These are phyloP conservation scores for Colletotrichum musicola DNA, from an alignment of 2,329 filamentous ascomycete species.

Conservation along the genomic window DNA sequence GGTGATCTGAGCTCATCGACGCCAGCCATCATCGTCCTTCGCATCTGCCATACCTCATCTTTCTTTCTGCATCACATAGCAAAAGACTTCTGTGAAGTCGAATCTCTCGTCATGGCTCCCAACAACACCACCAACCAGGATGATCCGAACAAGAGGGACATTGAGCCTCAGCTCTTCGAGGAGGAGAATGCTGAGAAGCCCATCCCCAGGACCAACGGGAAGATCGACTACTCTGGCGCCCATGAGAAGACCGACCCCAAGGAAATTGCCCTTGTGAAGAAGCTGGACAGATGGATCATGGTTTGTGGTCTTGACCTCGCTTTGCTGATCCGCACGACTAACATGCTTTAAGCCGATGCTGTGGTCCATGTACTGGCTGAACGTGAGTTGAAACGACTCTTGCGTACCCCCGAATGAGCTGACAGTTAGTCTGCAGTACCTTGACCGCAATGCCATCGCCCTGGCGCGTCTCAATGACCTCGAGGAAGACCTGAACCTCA, in stretches of 20 bases:
- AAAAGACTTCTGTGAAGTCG: conserved; percentile 11
- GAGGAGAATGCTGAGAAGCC: conserved; percentile 39
- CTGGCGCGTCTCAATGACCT: conserved; percentile 42
- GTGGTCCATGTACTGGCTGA: conserved; percentile 41
- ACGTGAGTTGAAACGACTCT: conserved; percentile 29
- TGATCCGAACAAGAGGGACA: conserved; percentile 19
- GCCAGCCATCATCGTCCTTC: not conserved
- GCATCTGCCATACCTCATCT: not conserved
- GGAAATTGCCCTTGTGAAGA: conserved; percentile 56
- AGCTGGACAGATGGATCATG: conserved; percentile 56
- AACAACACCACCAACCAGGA: not conserved
- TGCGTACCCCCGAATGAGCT: not conserved
- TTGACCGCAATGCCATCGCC: conserved; percentile 40
- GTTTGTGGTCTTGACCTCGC: conserved; percentile 28
- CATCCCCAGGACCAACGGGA: conserved; percentile 39
- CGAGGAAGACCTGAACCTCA: conserved; percentile 42
- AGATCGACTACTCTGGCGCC: conserved; percentile 53
- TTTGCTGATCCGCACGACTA: not conserved
- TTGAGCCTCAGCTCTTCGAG: conserved; percentile 37
- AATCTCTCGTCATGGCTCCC: not conserved
- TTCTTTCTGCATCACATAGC: not conserved
- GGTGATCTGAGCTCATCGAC: conserved; percentile 13
- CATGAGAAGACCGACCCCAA: conserved; percentile 55
- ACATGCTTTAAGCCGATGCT: conserved; percentile 36
- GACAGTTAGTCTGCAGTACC: not conserved